Base-by-base conservation (phyloP, 1,284 basidiomycete species). In the Phlebopus sp. region DNA sequence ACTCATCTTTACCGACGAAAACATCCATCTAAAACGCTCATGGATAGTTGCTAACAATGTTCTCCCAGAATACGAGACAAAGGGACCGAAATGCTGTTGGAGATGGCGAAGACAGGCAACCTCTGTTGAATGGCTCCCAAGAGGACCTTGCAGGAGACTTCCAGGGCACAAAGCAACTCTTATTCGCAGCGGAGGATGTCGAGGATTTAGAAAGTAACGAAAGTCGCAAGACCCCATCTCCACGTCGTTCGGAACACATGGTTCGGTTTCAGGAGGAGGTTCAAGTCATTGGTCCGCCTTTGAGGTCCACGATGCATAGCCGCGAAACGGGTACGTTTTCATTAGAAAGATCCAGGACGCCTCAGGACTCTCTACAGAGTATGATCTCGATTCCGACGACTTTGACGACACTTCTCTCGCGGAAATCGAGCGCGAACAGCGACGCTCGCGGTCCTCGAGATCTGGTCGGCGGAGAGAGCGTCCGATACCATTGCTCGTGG, bases 331-430 rank as follows among this genome's bases (percentile, higher is more conserved):
- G 88, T 89, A 66, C 64, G 83, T 78, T 39, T 18, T 40, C 39
- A 59, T 65, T 55, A 58, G 51, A 38, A 25, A 36, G 11, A 47
- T 47, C 47, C 39, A 32, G 32, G 19, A 47, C 25, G 43, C 35
- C 52, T 51, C 50, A 48, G 39, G 21, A 56, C 41, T 30, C 40
- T 19, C 39, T 44, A 4, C 54, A 91, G 88, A 88, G 62, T 91
- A 76, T 64, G 88, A 91, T 15, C 76, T 88, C 29, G 89, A 90
- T 58, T 72, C 79, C 0, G 87, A 90, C 61, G 86, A 87, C 35
- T 66, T 90, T 14, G 86, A 90, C 49, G 83, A 84, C 21, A 72
- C 75, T 5, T 63, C 75, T 35, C 56, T 75, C 19, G 62, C 62
- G 3, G 73, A 73, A 44, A 65, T 75, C 13, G 64, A 61, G 29